A percentile compares a stretch with the other conserved stretches of the same genome.
Conservation (phyloP, 805 yeast species). For the Barnettozyma pratensis region DNA sequence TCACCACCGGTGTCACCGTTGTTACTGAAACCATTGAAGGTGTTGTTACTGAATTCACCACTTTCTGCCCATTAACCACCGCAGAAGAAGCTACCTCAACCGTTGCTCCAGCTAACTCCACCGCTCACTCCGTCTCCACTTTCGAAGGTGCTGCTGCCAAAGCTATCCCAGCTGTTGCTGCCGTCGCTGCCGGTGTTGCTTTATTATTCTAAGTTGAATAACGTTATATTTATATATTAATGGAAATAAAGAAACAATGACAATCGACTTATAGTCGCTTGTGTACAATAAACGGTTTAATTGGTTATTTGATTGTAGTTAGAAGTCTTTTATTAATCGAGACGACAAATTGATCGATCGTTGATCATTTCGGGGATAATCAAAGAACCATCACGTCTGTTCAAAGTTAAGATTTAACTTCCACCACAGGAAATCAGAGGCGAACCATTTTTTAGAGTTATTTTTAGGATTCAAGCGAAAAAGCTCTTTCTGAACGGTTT, state of each 20-base stretch:
- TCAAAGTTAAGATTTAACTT: not conserved
- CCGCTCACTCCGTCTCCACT: constrained; percentile 25
- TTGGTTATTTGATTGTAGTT: too few relatives aligned
- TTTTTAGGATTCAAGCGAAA: not conserved
- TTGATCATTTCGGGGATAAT: too few relatives aligned
- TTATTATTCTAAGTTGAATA: constrained; percentile 35
- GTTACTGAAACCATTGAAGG: constrained; percentile 38
- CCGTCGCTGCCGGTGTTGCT: constrained; percentile 46
- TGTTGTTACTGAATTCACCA: constrained; percentile 45
- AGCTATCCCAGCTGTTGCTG: constrained; percentile 44
- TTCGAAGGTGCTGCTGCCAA: constrained; percentile 41
- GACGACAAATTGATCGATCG: too few relatives aligned
- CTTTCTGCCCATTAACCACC: constrained; percentile 27
- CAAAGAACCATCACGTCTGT: not conserved
- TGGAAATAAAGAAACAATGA: not conserved
- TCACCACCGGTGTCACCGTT: constrained; percentile 15
- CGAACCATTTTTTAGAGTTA: not conserved
- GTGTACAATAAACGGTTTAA: too few relatives aligned
- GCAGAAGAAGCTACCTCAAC: constrained; percentile 7
- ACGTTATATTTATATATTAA: constrained; percentile 4
- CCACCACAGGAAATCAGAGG: too few relatives aligned
- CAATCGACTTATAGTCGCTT: not conserved
- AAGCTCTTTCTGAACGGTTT: not conserved
- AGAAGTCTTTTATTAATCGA: too few relatives aligned
- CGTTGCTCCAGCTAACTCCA: constrained; percentile 17